Percentiles rank a stretch among this genome's conserved stretches.
These are phyloP conservation scores for Helianthus tuberosus DNA, from an alignment of 129 eudicot species.

Conservation along the genomic window DNA sequence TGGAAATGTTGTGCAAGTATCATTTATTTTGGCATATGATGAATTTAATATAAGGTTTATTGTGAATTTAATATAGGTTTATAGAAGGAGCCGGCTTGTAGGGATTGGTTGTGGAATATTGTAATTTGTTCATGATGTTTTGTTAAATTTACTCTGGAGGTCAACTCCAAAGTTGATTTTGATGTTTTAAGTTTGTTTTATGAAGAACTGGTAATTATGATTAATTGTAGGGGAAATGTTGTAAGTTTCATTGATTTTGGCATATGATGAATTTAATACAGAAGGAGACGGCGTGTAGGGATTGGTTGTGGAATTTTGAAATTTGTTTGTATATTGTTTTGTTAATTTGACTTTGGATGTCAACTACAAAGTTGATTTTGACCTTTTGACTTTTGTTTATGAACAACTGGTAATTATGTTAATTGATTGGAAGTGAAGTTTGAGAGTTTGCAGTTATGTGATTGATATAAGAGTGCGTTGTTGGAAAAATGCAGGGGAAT, in stretches of 20 bases:
- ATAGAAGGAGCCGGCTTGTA: slow-evolving; percentile 23
- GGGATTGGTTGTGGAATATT: slow-evolving; percentile 5
- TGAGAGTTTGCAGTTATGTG: slow-evolving; percentile 6
- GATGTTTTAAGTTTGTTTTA: background rate
- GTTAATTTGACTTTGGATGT: slow-evolving; percentile 13
- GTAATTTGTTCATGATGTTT: background rate
- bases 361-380: slow-evolving; percentile 11
- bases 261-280: slow-evolving; percentile 11
- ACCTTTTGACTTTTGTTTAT: background rate
- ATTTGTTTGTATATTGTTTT: background rate
- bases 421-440: background rate
- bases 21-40: slow-evolving; percentile 9
- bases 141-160: slow-evolving; percentile 1
- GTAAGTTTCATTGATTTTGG: slow-evolving; percentile 22
- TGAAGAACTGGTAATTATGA: slow-evolving; percentile 4
- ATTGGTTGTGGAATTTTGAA: slow-evolving; percentile 1
- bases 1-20: slow-evolving; percentile 15
- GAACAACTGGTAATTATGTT: background rate
- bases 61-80: slow-evolving; percentile 15
- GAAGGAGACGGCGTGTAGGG: slow-evolving; percentile 24
- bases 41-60: slow-evolving; percentile 16
- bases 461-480: slow-evolving; percentile 1
- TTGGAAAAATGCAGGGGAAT: slow-evolving; percentile 50
- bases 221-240: slow-evolving; percentile 15
- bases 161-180: slow-evolving; percentile 15